Percentiles rank a stretch among this genome's conserved stretches.
phyloP scores from a whole-genome alignment of 1,284 basidiomycete genomes.

The Somion occarium region DNA sequence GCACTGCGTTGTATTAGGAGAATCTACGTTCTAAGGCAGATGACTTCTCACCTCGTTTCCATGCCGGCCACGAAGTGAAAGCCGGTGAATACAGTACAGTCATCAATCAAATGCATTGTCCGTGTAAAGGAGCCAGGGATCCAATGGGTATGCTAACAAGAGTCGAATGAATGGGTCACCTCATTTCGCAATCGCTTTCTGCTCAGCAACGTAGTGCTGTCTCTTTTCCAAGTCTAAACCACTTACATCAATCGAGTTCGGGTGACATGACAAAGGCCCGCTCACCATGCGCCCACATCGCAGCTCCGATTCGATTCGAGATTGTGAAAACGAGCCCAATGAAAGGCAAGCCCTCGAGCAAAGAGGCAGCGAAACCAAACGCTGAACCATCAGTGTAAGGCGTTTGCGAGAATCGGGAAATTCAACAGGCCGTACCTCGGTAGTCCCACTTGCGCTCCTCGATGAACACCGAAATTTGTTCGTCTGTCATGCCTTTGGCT shows the following conservation, averaged over 20 bases:
- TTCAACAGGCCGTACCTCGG: conserved; percentile 42
- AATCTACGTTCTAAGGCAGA: no score
- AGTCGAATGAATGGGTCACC: no score
- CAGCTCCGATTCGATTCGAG: conserved; percentile 83
- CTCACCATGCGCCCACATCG: conserved; percentile 86
- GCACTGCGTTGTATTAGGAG: no score
- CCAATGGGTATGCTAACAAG: no score
- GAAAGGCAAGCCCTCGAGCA: conserved; percentile 76
- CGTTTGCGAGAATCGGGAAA: not conserved
- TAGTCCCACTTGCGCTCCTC: conserved; percentile 89
- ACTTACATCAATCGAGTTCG: not conserved
- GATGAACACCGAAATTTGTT: conserved; percentile 69
- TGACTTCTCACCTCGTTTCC: no score
- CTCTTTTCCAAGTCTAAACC: conserved; percentile 68
- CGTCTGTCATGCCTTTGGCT: conserved; percentile 71
- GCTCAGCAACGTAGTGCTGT: conserved; percentile 58
- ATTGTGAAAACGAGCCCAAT: conserved; percentile 76
- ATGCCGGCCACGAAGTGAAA: no score
- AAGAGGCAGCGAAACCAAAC: conserved; percentile 77
- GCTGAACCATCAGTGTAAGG: conserved; percentile 34
- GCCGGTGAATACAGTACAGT: no score
- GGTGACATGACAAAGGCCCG: conserved; percentile 5
- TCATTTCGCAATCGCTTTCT: conserved; percentile 11
- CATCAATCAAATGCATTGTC: no score
- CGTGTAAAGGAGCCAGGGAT: no score